phyloP scores from a whole-genome alignment of 2,329 filamentous ascomycete genomes.

The Pezicula radicicola region DNA sequence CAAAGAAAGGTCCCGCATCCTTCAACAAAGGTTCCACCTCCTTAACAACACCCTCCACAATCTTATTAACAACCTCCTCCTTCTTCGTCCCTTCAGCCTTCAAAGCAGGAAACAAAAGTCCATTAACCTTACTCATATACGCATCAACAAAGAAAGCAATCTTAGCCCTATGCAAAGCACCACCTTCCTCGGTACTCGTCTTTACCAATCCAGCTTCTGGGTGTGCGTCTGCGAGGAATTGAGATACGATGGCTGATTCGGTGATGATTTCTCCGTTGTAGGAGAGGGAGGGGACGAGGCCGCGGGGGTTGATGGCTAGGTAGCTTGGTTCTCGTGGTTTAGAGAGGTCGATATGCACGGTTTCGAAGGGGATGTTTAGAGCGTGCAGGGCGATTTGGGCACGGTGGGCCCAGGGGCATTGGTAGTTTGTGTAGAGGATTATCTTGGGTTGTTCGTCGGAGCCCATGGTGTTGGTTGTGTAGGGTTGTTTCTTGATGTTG shows the following conservation, averaged over 20 bases:
- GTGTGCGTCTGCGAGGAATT: slow-evolving; percentile 68
- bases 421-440: slow-evolving; percentile 67
- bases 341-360: slow-evolving; percentile 69
- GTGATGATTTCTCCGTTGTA: slow-evolving; percentile 67
- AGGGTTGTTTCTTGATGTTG: neutral
- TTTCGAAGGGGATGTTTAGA: slow-evolving; percentile 62
- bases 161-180: slow-evolving; percentile 60
- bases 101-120: slow-evolving; percentile 43
- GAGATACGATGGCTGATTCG: slow-evolving; percentile 70
- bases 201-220: slow-evolving; percentile 63
- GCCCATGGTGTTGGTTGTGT: slow-evolving; percentile 13
- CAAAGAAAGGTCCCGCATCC: slow-evolving; percentile 58
- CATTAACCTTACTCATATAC: slow-evolving; percentile 59
- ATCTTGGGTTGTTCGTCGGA: slow-evolving; percentile 33
- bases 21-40: slow-evolving; percentile 71
- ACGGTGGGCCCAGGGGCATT: slow-evolving; percentile 73
- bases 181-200: slow-evolving; percentile 44
- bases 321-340: slow-evolving; percentile 71
- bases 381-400: slow-evolving; percentile 70
- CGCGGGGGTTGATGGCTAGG: slow-evolving; percentile 73
- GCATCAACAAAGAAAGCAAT: slow-evolving; percentile 72
- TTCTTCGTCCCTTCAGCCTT: slow-evolving; percentile 37
- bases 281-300: slow-evolving; percentile 69
- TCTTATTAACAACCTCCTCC: slow-evolving; percentile 47
- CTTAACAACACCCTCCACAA: slow-evolving; percentile 57